Evolutionary conservation across 73 alveolate genomes (phyloP), one percentile per base, ranked within the genome.

Genomic region (Halteria grandinella): DNA sequence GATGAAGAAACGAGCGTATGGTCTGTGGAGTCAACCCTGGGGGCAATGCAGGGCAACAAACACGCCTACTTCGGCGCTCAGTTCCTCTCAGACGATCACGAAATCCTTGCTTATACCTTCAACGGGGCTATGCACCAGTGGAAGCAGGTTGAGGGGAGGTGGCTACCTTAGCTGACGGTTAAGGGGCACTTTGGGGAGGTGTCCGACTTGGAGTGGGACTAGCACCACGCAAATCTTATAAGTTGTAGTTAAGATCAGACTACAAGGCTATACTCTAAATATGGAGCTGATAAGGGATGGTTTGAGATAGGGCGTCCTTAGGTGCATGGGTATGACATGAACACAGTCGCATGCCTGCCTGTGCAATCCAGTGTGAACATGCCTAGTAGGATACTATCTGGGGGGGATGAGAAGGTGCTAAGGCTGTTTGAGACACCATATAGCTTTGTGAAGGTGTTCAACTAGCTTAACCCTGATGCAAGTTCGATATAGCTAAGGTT

Each of bases 121-220:
- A 88, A 91, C 55, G 99, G 99, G 4, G 93, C 94, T 27, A 85
- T 95, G 72, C 94, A 93, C 52, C 53, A 66, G 58, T 95, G 99
- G 99, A 86, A 88, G 58, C 69, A 81, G 53, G 83, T 75, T 40
- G 50, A 87, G 51, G 89, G 69, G 53, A 10, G 14, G 6, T 87
- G 95, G 94, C 31, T 28, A 18, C 83, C 76, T 41, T 83, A 69
- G 66, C 79, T 92, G 2, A 71, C 92, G 2, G 90, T 94, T 21
- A 87, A 96, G 75, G 99, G 99, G 0, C 99, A 96, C 82, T 94
- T 91, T 80, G 95, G 89, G 7, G 95, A 85, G 59, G 98, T 96
- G 21, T 89, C 98, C 4, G 99, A 96, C 80, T 40, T 96, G 20
- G 96, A 91, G 73, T 92, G 96, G 96, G 96, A 89, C 51, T 78